These are phyloP conservation scores for Mycosarcoma mackinlayi DNA, from an alignment of 1,284 basidiomycete species.

Conservation along the genomic window DNA sequence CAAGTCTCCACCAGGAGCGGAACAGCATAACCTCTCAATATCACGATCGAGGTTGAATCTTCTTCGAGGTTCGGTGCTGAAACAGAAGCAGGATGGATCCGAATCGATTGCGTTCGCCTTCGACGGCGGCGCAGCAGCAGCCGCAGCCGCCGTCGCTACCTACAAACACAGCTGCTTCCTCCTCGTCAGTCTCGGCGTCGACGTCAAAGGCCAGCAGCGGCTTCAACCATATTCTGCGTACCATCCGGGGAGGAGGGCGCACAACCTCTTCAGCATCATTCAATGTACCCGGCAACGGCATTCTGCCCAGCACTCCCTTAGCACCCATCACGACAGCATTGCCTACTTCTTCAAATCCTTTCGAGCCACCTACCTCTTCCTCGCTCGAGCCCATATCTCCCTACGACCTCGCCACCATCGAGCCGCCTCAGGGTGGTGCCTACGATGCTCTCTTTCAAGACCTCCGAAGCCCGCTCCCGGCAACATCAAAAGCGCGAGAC, in stretches of 20 bases:
- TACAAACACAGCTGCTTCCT: slow-evolving; percentile 11
- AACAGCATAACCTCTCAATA: background rate
- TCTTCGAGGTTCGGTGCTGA: background rate
- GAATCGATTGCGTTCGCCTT: slow-evolving; percentile 32
- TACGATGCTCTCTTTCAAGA: slow-evolving; percentile 40
- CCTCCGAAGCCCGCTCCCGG: slow-evolving; percentile 44
- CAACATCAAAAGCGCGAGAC: slow-evolving; percentile 30
- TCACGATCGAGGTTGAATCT: background rate
- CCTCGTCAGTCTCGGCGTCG: slow-evolving; percentile 13
- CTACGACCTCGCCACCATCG: slow-evolving; percentile 27
- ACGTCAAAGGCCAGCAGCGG: slow-evolving; percentile 36
- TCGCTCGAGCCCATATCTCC: slow-evolving; percentile 41
- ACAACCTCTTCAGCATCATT: slow-evolving; percentile 25
- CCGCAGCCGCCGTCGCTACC: no score
- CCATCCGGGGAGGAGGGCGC: slow-evolving; percentile 28
- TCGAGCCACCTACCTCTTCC: slow-evolving; percentile 18
- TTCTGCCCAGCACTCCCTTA: slow-evolving; percentile 30
- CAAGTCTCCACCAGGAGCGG: background rate
- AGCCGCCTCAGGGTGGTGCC: slow-evolving; percentile 28
- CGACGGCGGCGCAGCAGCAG: slow-evolving; percentile 17
- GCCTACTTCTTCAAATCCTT: slow-evolving; percentile 21
- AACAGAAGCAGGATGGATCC: slow-evolving; percentile 22
- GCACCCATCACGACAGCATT: slow-evolving; percentile 43
- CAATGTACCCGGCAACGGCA: slow-evolving; percentile 18
- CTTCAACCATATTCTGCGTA: slow-evolving; percentile 46